Evolutionary conservation across 306 rosid species (phyloP), one percentile per base, ranked within the genome.

Genomic region (Vigna angularis): DNA sequence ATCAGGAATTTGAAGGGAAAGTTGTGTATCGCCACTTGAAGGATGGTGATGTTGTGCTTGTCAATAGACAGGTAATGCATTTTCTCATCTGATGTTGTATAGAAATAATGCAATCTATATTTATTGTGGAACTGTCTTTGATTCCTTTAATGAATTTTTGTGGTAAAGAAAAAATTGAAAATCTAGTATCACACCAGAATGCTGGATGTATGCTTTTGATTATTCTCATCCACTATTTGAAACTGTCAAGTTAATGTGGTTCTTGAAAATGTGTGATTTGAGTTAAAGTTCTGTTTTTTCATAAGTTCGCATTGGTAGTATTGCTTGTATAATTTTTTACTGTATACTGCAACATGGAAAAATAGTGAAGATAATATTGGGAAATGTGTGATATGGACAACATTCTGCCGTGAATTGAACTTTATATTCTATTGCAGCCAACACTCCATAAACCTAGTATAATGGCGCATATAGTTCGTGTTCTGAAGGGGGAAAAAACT

Each of bases 371-470:
- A 65, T 52, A 50, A 22, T 75, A 58, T 76, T 30, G 8, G 56
- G 50, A 50, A 20, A 48, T 16, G n/a, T 55, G 6, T 66, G 67
- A 47, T 67, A 12, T 58, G 42, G 71, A 67, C 65, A n/a, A 9
- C 47, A 70, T 48, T 76, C 38, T 79, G 64, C 17, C 73, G 14
- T 32, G 45, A 68, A 59, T 79, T 79, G 76, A 40, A 72, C 71
- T 71, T 72, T 13, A 24, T 77, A 66, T 78, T 85, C 44, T 70
- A 38, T 82, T 50, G 82, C 97, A 95, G 98, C 98, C 98, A 32
- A 95, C 98, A 51, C 98, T 95, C 66, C 98, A 95, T 86, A 95
- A 95, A 78, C 98, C 98, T 68, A 91, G 98, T 88, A 95, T 95
- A 86, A 95, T 95, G 98, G 98, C 98, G 10, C 97, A 91, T 69